Evolutionary conservation across 805 yeast genomes (phyloP).

Genomic region (Peterozyma xylosa): DNA sequence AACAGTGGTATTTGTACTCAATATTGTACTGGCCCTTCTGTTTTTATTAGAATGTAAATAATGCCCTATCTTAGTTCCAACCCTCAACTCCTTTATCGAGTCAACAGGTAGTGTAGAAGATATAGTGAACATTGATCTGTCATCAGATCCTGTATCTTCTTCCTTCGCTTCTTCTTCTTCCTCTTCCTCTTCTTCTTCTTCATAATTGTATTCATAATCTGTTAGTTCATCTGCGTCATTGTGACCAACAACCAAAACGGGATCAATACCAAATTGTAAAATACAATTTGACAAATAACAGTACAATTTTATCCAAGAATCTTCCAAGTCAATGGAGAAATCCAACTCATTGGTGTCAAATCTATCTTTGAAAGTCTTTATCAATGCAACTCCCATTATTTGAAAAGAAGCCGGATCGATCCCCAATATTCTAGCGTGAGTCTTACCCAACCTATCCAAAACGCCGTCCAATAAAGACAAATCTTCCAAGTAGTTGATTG

Average conservation of each 20-base stretch:
- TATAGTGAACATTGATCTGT: too few species aligned
- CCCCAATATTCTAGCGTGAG: conserved; percentile 70
- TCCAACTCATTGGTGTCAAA: conserved; percentile 28
- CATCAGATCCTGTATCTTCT: not conserved
- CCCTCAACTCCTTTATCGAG: too few species aligned
- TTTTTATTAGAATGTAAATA: too few species aligned
- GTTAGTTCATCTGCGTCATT: too few species aligned
- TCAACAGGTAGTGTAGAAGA: too few species aligned
- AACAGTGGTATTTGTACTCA: too few species aligned
- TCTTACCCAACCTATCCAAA: conserved; percentile 56
- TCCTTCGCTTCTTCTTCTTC: too few species aligned
- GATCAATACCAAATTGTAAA: conserved; percentile 53
- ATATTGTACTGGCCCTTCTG: too few species aligned
- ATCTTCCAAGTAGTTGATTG: conserved; percentile 58
- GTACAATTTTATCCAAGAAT: conserved; percentile 66
- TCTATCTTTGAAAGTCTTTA: conserved; percentile 62
- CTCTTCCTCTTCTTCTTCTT: too few species aligned
- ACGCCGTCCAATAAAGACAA: conserved; percentile 50
- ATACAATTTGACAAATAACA: conserved; percentile 62
- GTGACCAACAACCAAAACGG: conserved; percentile 15
- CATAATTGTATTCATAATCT: too few species aligned
- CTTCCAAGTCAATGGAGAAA: conserved; percentile 55
- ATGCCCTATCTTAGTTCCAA: too few species aligned
- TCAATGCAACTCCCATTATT: conserved; percentile 65
- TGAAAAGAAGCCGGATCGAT: conserved; percentile 63